Percentiles rank a stretch among this genome's conserved stretches.
Evolutionary conservation across 306 rosid genomes (phyloP).

Genomic region (Acacia crassicarpa): DNA sequence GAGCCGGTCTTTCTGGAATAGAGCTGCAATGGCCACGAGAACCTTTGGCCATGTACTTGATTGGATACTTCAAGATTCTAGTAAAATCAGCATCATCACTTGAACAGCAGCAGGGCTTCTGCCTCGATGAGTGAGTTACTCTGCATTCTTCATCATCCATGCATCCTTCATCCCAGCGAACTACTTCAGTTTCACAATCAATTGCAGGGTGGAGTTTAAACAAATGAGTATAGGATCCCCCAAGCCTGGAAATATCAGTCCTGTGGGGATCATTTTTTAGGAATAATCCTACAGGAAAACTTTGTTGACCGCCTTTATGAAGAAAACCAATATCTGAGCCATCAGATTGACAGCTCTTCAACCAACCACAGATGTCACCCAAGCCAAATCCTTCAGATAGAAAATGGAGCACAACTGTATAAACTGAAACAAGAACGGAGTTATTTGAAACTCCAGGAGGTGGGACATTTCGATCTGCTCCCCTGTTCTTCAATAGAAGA

Average conservation of each 20-base stretch:
- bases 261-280: constrained; percentile 68
- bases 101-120: constrained; percentile 96
- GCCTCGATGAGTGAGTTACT: constrained; percentile 77
- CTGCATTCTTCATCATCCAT: constrained; percentile 82
- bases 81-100: constrained; percentile 70
- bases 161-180: constrained; percentile 94
- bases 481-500: constrained; percentile 82
- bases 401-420: constrained; percentile 86
- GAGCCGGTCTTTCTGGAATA: constrained; percentile 82
- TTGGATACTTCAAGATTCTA: constrained; percentile 67
- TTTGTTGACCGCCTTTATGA: constrained; percentile 91
- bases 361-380: constrained; percentile 77
- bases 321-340: constrained; percentile 81
- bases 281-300: constrained; percentile 74
- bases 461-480: constrained; percentile 74
- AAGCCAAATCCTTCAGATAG: constrained; percentile 91
- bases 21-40: constrained; percentile 67
- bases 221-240: constrained; percentile 85
- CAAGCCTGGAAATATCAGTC: constrained; percentile 82
- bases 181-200: constrained; percentile 69
- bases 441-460: constrained; percentile 91
- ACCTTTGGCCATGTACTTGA: constrained; percentile 60
- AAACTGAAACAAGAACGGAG: constrained; percentile 85
- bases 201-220: constrained; percentile 56
- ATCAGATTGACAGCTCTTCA: constrained; percentile 61